Percentiles rank a stretch among this genome's conserved stretches.
phyloP scores from a whole-genome alignment of 768 basidiomycete genomes.

The Amanita brunnescens region DNA sequence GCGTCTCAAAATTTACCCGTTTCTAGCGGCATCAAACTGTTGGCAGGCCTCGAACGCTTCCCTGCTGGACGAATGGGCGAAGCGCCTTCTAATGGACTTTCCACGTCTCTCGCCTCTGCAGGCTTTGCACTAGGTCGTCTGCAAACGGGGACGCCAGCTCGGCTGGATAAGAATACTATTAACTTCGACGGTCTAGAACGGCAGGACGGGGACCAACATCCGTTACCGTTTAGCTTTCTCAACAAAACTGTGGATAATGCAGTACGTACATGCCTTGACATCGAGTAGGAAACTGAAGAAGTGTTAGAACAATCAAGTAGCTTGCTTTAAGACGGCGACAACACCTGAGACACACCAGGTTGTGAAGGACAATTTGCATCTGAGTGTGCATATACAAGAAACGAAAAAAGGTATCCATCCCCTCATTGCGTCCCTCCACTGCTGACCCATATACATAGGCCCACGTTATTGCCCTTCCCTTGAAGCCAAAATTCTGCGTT shows the following conservation, averaged over 20 bases:
- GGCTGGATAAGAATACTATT: constrained; percentile 63
- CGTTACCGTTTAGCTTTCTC: constrained; percentile 71
- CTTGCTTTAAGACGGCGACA: constrained; percentile 67
- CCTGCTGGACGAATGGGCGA: constrained; percentile 76
- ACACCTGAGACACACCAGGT: constrained; percentile 65
- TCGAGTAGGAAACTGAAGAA: background rate
- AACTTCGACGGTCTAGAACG: constrained; percentile 50
- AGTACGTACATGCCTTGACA: constrained; percentile 28
- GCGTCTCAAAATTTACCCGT: background rate
- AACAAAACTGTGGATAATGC: constrained; percentile 62
- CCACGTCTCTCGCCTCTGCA: constrained; percentile 61
- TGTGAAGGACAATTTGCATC: constrained; percentile 67
- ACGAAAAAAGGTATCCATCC: constrained; percentile 63
- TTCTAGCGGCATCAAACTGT: background rate
- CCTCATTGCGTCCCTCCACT: background rate
- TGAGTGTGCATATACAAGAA: constrained; percentile 81
- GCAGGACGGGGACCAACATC: constrained; percentile 60
- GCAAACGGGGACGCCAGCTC: constrained; percentile 82
- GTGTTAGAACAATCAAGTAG: constrained; percentile 59
- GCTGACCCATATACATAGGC: constrained; percentile 31
- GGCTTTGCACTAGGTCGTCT: constrained; percentile 79
- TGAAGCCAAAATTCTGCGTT: constrained; percentile 79
- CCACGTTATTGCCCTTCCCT: constrained; percentile 90
- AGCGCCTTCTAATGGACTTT: constrained; percentile 64
- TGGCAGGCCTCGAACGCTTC: constrained; percentile 55